Conservation (phyloP, 345 rosid genomes). For the Citrus hindsii region DNA sequence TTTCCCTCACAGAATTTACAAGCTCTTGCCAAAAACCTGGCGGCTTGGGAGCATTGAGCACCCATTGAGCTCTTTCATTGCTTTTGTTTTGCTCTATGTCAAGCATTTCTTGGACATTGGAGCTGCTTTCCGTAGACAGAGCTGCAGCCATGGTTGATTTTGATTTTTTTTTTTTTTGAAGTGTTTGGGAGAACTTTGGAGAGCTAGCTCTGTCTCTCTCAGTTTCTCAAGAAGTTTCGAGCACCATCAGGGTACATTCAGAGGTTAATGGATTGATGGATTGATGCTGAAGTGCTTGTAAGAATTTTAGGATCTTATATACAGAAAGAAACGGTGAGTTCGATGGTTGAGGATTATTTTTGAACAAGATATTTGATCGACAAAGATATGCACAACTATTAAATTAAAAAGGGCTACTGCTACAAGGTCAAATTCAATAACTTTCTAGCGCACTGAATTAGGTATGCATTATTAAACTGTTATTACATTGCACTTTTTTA, state of each 20-base stretch:
- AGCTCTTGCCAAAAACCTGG: slow-evolving; percentile 60
- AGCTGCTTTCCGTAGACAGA: slow-evolving; percentile 24
- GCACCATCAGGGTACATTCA: slow-evolving; percentile 14
- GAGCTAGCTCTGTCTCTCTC: slow-evolving; percentile 27
- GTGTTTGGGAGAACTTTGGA: slow-evolving; percentile 85
- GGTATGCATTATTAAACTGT: background rate
- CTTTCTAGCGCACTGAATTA: background rate
- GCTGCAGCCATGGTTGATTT: slow-evolving; percentile 43
- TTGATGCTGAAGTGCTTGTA: slow-evolving; percentile 27
- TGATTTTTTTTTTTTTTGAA: slow-evolving; percentile 43
- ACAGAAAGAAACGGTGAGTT: slow-evolving; percentile 27
- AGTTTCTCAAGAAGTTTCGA: slow-evolving; percentile 13
- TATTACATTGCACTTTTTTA: background rate
- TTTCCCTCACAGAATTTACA: slow-evolving; percentile 30
- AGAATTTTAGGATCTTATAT: slow-evolving; percentile 17
- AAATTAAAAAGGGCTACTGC: background rate
- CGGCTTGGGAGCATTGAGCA: slow-evolving; percentile 65
- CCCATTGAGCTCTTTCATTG: slow-evolving; percentile 51
- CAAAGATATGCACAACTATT: background rate
- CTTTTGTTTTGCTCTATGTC: slow-evolving; percentile 41
- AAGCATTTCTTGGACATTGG: slow-evolving; percentile 22
- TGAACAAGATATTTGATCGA: background rate
- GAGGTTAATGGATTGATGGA: background rate
- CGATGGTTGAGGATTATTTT: slow-evolving; percentile 28
- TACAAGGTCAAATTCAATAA: background rate